phyloP scores from a whole-genome alignment of 2,329 filamentous ascomycete species.

The Venturia pyrina region DNA sequence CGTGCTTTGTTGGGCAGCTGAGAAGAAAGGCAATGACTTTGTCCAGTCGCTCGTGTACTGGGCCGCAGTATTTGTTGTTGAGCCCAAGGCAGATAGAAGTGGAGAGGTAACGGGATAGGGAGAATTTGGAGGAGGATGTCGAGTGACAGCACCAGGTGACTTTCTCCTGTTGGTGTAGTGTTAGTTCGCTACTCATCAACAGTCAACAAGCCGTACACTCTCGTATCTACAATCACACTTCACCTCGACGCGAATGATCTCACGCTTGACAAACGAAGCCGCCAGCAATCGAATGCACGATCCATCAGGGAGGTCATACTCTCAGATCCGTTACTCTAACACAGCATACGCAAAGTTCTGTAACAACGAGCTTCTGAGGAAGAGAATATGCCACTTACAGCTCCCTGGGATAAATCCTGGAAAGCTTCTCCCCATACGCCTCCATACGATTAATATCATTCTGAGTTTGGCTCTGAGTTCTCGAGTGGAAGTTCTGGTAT shows the following conservation, averaged over 20 bases:
- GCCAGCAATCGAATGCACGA: neutral
- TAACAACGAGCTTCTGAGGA: neutral
- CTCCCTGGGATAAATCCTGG: constrained; percentile 11
- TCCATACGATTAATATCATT: constrained; percentile 10
- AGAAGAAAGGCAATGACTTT: constrained; percentile 14
- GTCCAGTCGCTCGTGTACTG: constrained; percentile 15
- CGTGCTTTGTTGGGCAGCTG: constrained; percentile 1
- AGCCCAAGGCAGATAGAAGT: constrained; percentile 12
- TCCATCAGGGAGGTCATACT: neutral
- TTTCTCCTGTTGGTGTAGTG: constrained; percentile 8
- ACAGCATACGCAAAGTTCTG: neutral
- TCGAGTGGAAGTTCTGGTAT: constrained; percentile 5
- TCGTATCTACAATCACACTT: neutral
- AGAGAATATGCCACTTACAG: constrained; percentile 11
- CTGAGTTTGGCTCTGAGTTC: neutral
- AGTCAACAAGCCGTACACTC: neutral
- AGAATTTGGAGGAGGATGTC: constrained; percentile 9
- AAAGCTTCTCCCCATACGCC: constrained; percentile 11
- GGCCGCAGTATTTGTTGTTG: constrained; percentile 13
- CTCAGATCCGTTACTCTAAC: neutral
- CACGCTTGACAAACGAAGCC: neutral
- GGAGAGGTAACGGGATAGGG: constrained; percentile 12
- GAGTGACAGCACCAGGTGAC: constrained; percentile 2
- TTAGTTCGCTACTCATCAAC: neutral
- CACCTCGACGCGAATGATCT: neutral